Percentiles rank a stretch among this genome's conserved stretches.
Conservation (phyloP, 2,329 filamentous ascomycete species). For the Curvularia sp. region DNA sequence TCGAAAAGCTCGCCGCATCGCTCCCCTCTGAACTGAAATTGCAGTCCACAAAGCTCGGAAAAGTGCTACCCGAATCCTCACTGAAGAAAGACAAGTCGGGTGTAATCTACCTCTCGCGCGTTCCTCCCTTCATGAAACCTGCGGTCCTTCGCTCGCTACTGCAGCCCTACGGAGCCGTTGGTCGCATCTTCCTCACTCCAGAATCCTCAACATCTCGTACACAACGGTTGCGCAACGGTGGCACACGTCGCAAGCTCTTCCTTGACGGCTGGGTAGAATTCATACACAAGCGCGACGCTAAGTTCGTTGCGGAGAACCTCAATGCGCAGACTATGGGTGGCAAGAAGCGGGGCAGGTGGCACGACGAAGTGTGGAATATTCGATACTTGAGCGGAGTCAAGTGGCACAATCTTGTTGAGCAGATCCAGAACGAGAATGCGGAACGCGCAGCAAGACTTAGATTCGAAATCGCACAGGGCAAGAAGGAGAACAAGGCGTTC, state of each 20-base stretch:
- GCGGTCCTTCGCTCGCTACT: conserved; percentile 77
- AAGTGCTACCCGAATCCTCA: conserved; percentile 48
- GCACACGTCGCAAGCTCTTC: conserved; percentile 83
- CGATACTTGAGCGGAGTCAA: conserved; percentile 85
- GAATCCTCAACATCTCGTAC: conserved; percentile 73
- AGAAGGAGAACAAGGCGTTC: conserved; percentile 82
- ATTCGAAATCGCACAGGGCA: conserved; percentile 77
- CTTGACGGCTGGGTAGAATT: conserved; percentile 91
- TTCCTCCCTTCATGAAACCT: conserved; percentile 90
- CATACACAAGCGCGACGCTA: conserved; percentile 75
- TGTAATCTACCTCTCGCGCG: conserved; percentile 81
- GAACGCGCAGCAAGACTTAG: conserved; percentile 77
- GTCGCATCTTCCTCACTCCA: conserved; percentile 79
- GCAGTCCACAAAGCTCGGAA: conserved; percentile 31
- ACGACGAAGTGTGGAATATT: conserved; percentile 86
- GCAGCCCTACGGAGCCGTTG: conserved; percentile 75
- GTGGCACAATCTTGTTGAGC: conserved; percentile 74
- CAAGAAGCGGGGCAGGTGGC: conserved; percentile 83
- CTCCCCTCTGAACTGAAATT: conserved; percentile 49
- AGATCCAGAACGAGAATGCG: conserved; percentile 82
- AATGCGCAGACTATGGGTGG: conserved; percentile 82
- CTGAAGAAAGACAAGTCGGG: conserved; percentile 75
- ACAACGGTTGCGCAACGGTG: conserved; percentile 72
- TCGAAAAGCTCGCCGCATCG: conserved; percentile 39
- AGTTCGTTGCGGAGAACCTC: conserved; percentile 75